Conservation (phyloP, 176 grass and related monocot species). For the Panicum miliaceum region DNA sequence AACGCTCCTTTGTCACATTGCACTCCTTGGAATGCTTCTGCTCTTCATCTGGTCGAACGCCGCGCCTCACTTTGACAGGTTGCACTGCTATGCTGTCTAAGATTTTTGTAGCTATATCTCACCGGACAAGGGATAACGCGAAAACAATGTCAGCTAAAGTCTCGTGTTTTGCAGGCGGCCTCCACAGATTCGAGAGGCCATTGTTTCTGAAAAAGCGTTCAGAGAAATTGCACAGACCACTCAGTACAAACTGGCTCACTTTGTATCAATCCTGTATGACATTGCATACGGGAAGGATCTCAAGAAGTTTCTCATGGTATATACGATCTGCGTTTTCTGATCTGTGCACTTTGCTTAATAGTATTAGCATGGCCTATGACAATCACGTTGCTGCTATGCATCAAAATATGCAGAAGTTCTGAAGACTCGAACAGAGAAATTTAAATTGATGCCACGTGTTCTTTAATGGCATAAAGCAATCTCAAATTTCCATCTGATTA, state of each 20-base stretch:
- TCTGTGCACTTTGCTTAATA: background rate
- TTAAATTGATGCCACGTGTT: background rate
- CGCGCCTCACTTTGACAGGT: constrained; percentile 69
- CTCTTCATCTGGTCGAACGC: constrained; percentile 70
- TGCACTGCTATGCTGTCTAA: background rate
- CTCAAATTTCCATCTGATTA: background rate
- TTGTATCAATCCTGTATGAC: constrained; percentile 52
- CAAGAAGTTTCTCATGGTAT: constrained; percentile 76
- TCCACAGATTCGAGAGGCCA: constrained; percentile 63
- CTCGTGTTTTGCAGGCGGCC: constrained; percentile 44
- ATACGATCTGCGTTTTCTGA: background rate
- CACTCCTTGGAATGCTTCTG: constrained; percentile 66
- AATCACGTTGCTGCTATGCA: background rate
- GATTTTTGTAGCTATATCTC: background rate
- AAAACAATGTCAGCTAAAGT: background rate
- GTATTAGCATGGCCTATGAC: background rate
- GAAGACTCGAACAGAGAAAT: background rate
- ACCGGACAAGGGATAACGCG: background rate
- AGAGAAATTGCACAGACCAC: constrained; percentile 56
- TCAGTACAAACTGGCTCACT: constrained; percentile 52
- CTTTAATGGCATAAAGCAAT: background rate
- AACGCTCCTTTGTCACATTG: constrained; percentile 76
- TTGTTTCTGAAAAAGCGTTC: constrained; percentile 70
- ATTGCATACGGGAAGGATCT: constrained; percentile 86
- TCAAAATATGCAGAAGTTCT: background rate